Evolutionary conservation across 139 green algal species (phyloP), one percentile per base, ranked within the genome.

Genomic region (Picochlorum sp.): DNA sequence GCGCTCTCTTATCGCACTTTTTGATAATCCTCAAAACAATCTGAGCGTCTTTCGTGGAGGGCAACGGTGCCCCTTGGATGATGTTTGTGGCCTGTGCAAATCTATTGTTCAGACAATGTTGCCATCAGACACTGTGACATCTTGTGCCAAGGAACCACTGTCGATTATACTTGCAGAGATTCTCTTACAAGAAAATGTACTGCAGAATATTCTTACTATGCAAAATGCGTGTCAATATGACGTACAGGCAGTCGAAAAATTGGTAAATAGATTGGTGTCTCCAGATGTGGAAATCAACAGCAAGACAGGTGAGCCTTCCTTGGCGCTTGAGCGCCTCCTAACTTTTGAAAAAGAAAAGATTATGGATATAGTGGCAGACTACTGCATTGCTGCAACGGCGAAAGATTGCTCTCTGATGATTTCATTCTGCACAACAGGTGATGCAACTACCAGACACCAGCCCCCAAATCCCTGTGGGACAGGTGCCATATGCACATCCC

Each of bases 351-450:
- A 7, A 6, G 23, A 72, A 11, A 69, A 80, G 4, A 69, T 71
- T 6, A 24, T 75, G 2, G 41, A 47, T 2, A 56, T 81, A 14
- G 51, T 95, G n/a, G 66, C 78, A 0, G 57, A 66, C 11, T 95
- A 94, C 54, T 63, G 90, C 7, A 76, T 79, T 0, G 74, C 87
- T 6, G 73, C 73, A 3, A 92, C 87, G 3, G 86, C 84, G 45
- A 95, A 92, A 72, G 87, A 95, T 79, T 94, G 86, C 50, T 83
- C 82, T 18, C 30, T 94, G 45, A 94, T 94, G 83, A 62, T 94
- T 10, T 71, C 76, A 1, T 34, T 94, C 49, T 81, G 82, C 47
- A 50, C 21, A 21, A 15, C 16, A 14, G 37, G 7, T 57, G 30
- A 50, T 59, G 10, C 13, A 28, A 11, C 18, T 30, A 15, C 1